Evolutionary conservation across 208 protist genomes (phyloP).

Genomic region (Polymyxa betae): DNA sequence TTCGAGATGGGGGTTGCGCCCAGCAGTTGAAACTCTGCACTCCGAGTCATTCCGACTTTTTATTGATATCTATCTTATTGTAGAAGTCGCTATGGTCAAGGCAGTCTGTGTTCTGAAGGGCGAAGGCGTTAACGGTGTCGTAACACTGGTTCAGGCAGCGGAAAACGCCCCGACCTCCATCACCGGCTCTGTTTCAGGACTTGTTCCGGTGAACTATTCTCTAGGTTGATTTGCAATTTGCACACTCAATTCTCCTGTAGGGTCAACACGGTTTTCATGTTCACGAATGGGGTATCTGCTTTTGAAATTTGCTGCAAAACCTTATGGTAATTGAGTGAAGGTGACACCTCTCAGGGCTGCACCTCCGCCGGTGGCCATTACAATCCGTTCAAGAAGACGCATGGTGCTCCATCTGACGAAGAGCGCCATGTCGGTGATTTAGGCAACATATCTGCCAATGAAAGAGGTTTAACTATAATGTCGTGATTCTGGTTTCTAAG

Average conservation of each 20-base stretch:
- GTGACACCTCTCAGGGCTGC: constrained; percentile 45
- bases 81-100: no score
- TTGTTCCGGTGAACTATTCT: background rate
- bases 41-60: no score
- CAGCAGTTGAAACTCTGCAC: no score
- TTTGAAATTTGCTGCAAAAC: background rate
- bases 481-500: background rate
- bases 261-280: constrained; percentile 51
- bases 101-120: background rate
- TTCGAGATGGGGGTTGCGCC: no score
- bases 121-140: constrained; percentile 44
- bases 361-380: constrained; percentile 24
- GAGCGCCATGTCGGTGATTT: constrained; percentile 48
- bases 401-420: constrained; percentile 25
- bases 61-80: no score
- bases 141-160: background rate
- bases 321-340: background rate
- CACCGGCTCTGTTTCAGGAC: background rate
- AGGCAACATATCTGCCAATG: constrained; percentile 49
- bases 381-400: constrained; percentile 45
- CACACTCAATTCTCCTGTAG: background rate
- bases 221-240: background rate
- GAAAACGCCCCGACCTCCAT: background rate
- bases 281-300: constrained; percentile 4
- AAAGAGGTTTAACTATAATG: background rate